phyloP scores from a whole-genome alignment of 345 rosid species.

The Excoecaria agallocha region DNA sequence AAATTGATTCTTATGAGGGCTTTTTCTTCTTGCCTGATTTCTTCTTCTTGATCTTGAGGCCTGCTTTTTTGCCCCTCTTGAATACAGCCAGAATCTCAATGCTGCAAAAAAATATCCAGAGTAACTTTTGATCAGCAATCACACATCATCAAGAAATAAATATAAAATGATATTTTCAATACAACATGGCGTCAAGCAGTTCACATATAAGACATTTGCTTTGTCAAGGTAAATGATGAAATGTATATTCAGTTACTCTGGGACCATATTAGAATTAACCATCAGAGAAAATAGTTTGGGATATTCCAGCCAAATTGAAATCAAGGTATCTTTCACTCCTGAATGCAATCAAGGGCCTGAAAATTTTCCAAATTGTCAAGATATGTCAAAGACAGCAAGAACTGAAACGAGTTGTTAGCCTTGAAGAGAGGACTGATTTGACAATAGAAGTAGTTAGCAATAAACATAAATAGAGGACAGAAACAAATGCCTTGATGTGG shows the following conservation, averaged over 20 bases:
- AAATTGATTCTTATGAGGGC: not conserved
- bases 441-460: conserved; percentile 1
- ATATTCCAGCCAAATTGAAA: not conserved
- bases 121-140: not conserved
- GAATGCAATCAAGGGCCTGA: not conserved
- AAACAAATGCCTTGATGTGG: not conserved
- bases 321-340: not conserved
- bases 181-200: not conserved
- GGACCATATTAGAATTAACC: not conserved
- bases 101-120: conserved; percentile 42
- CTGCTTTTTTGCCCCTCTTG: conserved; percentile 46
- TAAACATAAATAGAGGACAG: not conserved
- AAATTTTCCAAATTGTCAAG: not conserved
- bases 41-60: conserved; percentile 58
- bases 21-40: conserved; percentile 52
- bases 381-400: not conserved
- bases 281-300: not conserved
- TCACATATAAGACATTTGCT: not conserved
- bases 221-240: not conserved
- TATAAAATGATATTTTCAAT: not conserved
- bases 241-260: not conserved
- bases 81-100: conserved; percentile 82
- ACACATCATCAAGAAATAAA: not conserved
- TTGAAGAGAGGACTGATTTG: conserved; percentile 40
- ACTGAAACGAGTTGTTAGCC: conserved; percentile 11